These are phyloP conservation scores for Citrus trifoliata DNA, from an alignment of 345 rosid genomes.

Conservation along the genomic window DNA sequence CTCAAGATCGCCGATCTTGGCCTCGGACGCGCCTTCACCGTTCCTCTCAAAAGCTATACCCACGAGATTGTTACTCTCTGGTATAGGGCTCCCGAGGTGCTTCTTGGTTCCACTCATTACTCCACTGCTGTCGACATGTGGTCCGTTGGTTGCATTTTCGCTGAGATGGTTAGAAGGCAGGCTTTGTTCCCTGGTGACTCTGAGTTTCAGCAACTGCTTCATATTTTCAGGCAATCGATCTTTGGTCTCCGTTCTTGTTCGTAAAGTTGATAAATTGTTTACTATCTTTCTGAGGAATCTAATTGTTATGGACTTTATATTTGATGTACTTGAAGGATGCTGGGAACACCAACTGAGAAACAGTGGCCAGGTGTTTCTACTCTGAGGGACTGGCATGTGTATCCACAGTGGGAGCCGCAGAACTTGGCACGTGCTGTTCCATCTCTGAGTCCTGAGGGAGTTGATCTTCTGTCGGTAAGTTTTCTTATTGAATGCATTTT, in stretches of 20 bases:
- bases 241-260: background rate
- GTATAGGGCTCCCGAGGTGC: conserved; percentile 94
- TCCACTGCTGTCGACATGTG: conserved; percentile 92
- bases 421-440: conserved; percentile 69
- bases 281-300: background rate
- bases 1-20: conserved; percentile 93
- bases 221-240: conserved; percentile 64
- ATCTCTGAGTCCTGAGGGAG: conserved; percentile 68
- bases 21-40: conserved; percentile 86
- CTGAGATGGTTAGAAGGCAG: conserved; percentile 91
- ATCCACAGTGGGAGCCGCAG: conserved; percentile 85
- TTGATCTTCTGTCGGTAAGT: conserved; percentile 78
- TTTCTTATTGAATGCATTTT: background rate
- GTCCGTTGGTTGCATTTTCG: conserved; percentile 98
- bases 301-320: background rate
- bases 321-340: conserved; percentile 38
- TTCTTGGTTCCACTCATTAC: conserved; percentile 80
- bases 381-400: conserved; percentile 89
- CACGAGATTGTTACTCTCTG: conserved; percentile 97
- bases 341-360: conserved; percentile 87
- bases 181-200: conserved; percentile 94
- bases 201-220: conserved; percentile 92
- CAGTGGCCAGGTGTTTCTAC: conserved; percentile 85
- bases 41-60: conserved; percentile 86
- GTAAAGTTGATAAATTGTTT: background rate